Base-by-base conservation (phyloP, 1,284 basidiomycete genomes). In the Leccinum angustisporum region DNA sequence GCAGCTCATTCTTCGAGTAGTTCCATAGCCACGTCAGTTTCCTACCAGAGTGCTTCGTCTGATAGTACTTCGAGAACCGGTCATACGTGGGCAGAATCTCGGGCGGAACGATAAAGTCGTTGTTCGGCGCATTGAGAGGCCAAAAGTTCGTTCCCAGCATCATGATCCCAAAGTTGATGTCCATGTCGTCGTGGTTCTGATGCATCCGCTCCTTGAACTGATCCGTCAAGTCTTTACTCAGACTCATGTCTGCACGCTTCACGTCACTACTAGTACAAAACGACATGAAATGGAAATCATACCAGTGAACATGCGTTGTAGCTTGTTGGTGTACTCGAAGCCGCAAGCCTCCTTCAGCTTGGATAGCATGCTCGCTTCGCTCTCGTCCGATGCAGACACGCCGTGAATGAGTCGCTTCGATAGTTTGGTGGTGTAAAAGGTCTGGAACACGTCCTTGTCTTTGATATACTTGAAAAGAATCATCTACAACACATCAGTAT, bases 381-480 rank as follows among this genome's bases (percentile, higher is more conserved):
- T 91, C 79, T 99, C 97, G 71, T 98, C 97, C 4, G 96, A 98
- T 5, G 95, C 95, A 21, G 95, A 98, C 21, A 92, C 87, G 38
- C 88, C 89, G 69, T 95, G 91, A 67, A 99, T 96, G 38, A 99
- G 86, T 68, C 97, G 94, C 73, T 94, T 94, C 53, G 95, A 96
- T 21, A 99, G 82, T 80, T 97, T 97, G 70, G 95, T 98, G 52
- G 93, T 93, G 81, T 99, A 99, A 83, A 98, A 99, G 53, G 94
- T 95, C 75, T 98, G 97, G 89, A 99, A 99, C 11, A 99, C 95
- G 72, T 99, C 97, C 82, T 98, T 98, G 81, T 99, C 97, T 76
- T 98, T 95, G 68, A 99, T 91, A 76, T 98, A 99, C 78, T 98
- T 98, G 90, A 99, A 99, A 57, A 99, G 82, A 52, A 96, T 83